These are phyloP conservation scores for Colletotrichum horii DNA, from an alignment of 2,329 filamentous ascomycete species.

Conservation along the genomic window DNA sequence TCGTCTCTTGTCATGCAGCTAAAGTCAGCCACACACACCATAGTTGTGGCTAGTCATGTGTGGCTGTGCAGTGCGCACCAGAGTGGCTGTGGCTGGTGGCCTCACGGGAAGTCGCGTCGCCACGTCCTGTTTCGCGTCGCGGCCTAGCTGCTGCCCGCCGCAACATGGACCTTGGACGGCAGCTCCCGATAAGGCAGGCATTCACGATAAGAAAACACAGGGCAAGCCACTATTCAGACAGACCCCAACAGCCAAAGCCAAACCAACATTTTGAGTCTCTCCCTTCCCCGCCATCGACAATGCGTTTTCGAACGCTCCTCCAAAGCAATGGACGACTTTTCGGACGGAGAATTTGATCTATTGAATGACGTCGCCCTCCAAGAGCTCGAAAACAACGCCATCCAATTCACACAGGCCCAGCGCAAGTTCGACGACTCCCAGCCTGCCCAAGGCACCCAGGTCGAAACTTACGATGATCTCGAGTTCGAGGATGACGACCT, in stretches of 20 bases:
- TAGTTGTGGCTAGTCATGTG: neutral
- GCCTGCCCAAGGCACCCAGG: constrained; percentile 26
- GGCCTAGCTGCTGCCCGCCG: neutral
- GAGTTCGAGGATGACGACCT: constrained; percentile 62
- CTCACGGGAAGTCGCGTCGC: neutral
- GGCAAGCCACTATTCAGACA: constrained; percentile 7
- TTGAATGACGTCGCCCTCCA: constrained; percentile 62
- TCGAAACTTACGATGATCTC: constrained; percentile 41
- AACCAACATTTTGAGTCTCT: neutral
- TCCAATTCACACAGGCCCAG: constrained; percentile 62
- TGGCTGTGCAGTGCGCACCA: neutral
- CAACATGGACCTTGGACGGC: neutral
- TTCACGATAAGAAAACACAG: constrained; percentile 1
- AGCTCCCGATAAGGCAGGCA: neutral
- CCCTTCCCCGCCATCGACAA: neutral
- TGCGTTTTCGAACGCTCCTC: neutral
- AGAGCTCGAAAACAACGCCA: constrained; percentile 69
- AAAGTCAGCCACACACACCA: neutral
- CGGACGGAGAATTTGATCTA: constrained; percentile 67
- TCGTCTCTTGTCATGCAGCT: neutral
- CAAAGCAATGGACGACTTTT: constrained; percentile 60
- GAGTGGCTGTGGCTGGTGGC: neutral
- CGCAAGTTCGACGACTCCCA: constrained; percentile 30
- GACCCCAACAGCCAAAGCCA: neutral
- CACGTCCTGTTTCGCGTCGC: neutral